phyloP scores from a whole-genome alignment of 305 asterid genomes.

The Coffea humblotiana region DNA sequence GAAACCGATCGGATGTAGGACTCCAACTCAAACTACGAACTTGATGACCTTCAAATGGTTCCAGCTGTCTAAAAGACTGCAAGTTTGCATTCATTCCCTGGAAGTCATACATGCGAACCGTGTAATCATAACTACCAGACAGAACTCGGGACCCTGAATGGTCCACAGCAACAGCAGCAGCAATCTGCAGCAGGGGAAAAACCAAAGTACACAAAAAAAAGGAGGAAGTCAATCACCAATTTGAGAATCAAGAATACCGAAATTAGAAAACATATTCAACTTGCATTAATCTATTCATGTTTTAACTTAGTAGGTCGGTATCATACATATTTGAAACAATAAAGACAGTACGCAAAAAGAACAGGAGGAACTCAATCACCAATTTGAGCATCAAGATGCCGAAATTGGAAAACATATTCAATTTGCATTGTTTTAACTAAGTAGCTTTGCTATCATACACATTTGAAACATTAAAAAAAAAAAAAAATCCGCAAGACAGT shows the following conservation, averaged over 20 bases:
- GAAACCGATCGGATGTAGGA: conserved; percentile 83
- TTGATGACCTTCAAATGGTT: conserved; percentile 98
- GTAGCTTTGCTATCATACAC: too few relatives aligned
- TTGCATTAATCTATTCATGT: not conserved
- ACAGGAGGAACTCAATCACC: not conserved
- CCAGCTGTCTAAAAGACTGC: conserved; percentile 92
- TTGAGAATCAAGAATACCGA: not conserved
- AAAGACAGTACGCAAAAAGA: not conserved
- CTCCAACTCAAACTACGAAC: conserved; percentile 97
- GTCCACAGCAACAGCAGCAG: conserved; percentile 88
- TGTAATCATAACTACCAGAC: conserved; percentile 87
- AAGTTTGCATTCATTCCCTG: conserved; percentile 96
- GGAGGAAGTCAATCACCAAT: not conserved
- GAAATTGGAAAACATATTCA: not conserved
- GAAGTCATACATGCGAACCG: conserved; percentile 93
- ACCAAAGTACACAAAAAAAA: not conserved
- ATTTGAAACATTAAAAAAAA: not conserved
- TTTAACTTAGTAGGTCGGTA: not conserved
- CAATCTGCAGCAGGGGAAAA: conserved; percentile 47
- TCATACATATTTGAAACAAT: too few relatives aligned
- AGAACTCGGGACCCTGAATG: conserved; percentile 87
- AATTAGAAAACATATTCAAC: not conserved
- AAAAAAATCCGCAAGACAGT: not conserved
- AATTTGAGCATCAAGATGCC: not conserved
- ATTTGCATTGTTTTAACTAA: not conserved